phyloP scores from a whole-genome alignment of 148 eudicot genomes.

The Silene conica region DNA sequence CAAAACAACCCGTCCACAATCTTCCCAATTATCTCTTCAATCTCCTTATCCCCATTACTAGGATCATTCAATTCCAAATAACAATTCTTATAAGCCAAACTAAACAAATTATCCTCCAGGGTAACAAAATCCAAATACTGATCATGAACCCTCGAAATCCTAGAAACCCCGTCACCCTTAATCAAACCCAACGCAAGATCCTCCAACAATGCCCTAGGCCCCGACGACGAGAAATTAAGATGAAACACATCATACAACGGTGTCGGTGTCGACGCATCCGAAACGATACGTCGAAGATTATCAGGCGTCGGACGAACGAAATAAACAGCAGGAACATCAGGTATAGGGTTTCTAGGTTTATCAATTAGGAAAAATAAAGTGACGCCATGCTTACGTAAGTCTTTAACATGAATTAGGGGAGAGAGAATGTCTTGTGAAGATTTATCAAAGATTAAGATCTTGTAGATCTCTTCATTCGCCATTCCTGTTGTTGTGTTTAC shows the following conservation, averaged over 20 bases:
- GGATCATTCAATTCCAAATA: slow-evolving; percentile 90
- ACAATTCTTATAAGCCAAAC: slow-evolving; percentile 67
- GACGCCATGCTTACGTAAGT: slow-evolving; percentile 89
- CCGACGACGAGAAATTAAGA: slow-evolving; percentile 79
- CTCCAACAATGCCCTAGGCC: slow-evolving; percentile 70
- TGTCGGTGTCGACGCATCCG: slow-evolving; percentile 47
- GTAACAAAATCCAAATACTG: slow-evolving; percentile 94
- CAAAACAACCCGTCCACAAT: slow-evolving; percentile 81
- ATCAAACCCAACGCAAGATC: slow-evolving; percentile 62
- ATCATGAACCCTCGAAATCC: slow-evolving; percentile 80
- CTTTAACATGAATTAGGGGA: slow-evolving; percentile 89
- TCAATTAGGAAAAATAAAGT: slow-evolving; percentile 85
- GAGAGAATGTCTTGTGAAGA: slow-evolving; percentile 81
- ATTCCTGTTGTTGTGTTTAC: slow-evolving; percentile 53
- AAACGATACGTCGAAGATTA: slow-evolving; percentile 56
- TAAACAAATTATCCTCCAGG: slow-evolving; percentile 75
- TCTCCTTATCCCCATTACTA: slow-evolving; percentile 68
- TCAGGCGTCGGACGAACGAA: slow-evolving; percentile 55
- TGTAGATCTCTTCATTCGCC: slow-evolving; percentile 86
- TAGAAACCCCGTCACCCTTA: slow-evolving; percentile 51
- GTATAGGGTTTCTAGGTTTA: slow-evolving; percentile 80
- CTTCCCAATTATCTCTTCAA: slow-evolving; percentile 68
- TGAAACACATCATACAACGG: slow-evolving; percentile 75
- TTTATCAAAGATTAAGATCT: slow-evolving; percentile 89
- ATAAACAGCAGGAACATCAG: slow-evolving; percentile 89